These are phyloP conservation scores for Podila horticola DNA, from an alignment of 192 early-diverging fungal genomes.

Conservation along the genomic window DNA sequence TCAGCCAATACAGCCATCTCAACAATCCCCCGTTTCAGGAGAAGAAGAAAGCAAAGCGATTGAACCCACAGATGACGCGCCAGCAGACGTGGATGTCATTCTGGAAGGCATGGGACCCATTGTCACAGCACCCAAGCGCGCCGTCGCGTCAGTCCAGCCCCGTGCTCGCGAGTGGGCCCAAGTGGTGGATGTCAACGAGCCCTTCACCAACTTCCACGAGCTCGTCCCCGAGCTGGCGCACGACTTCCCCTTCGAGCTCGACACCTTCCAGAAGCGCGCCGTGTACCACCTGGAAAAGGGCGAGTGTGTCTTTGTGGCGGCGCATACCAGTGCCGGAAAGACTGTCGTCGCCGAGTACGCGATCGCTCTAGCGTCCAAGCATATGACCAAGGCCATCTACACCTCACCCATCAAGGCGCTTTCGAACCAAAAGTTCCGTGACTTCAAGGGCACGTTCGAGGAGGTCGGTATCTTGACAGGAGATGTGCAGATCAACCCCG, in stretches of 20 bases:
- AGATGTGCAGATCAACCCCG: slow-evolving; percentile 96
- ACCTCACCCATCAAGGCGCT: slow-evolving; percentile 99
- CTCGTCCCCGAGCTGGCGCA: slow-evolving; percentile 91
- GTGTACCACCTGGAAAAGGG: slow-evolving; percentile 96
- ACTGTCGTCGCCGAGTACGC: slow-evolving; percentile 99
- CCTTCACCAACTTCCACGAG: slow-evolving; percentile 90
- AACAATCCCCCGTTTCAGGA: background rate
- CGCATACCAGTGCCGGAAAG: slow-evolving; percentile 98
- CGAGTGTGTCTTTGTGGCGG: slow-evolving; percentile 97
- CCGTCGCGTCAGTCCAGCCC: slow-evolving; percentile 16
- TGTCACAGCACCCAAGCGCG: slow-evolving; percentile 9
- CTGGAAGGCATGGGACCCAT: slow-evolving; percentile 22
- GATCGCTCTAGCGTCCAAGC: slow-evolving; percentile 90
- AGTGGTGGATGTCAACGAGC: slow-evolving; percentile 85
- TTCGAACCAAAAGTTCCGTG: slow-evolving; percentile 98
- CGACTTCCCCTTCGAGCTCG: slow-evolving; percentile 93
- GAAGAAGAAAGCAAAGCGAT: background rate
- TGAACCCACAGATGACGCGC: background rate
- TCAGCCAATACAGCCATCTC: background rate
- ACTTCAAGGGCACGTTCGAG: slow-evolving; percentile 85
- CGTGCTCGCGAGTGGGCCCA: slow-evolving; percentile 89
- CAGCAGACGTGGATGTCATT: slow-evolving; percentile 39
- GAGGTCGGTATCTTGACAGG: slow-evolving; percentile 98
- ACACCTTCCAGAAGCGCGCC: slow-evolving; percentile 96
- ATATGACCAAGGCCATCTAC: slow-evolving; percentile 97